Evolutionary conservation across 345 rosid genomes (phyloP).

Genomic region (Melastoma malabathricum): DNA sequence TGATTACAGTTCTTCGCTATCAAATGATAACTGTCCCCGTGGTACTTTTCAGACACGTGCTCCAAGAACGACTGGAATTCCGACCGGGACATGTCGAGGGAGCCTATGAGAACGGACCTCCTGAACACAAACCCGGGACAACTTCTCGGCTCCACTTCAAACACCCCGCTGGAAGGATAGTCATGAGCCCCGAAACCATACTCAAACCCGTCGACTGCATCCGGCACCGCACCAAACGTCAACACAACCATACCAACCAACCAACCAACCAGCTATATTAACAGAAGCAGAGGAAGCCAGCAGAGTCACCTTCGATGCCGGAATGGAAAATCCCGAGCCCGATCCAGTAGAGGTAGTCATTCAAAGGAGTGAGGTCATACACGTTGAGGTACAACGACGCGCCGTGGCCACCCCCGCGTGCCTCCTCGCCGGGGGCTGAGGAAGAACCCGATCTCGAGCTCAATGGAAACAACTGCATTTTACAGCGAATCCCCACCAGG

Average conservation of each 20-base stretch:
- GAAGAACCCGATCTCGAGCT: slow-evolving; percentile 16
- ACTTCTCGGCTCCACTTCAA: slow-evolving; percentile 81
- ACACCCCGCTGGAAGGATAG: slow-evolving; percentile 68
- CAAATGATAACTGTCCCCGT: slow-evolving; percentile 86
- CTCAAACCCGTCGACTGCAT: slow-evolving; percentile 66
- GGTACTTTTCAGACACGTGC: slow-evolving; percentile 53
- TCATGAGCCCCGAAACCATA: slow-evolving; percentile 95
- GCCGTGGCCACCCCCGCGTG: slow-evolving; percentile 15
- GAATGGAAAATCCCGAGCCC: slow-evolving; percentile 97
- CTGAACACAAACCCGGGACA: slow-evolving; percentile 93
- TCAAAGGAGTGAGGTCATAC: slow-evolving; percentile 89
- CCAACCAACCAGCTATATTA: background rate
- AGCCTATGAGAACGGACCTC: slow-evolving; percentile 65
- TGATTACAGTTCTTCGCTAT: slow-evolving; percentile 98
- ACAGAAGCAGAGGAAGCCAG: background rate
- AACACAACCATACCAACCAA: background rate
- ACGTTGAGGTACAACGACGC: slow-evolving; percentile 62
- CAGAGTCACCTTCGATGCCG: slow-evolving; percentile 63
- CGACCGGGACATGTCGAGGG: slow-evolving; percentile 45
- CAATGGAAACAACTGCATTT: slow-evolving; percentile 63
- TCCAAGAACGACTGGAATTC: slow-evolving; percentile 79
- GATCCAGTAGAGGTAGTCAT: slow-evolving; percentile 80
- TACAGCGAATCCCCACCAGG: slow-evolving; percentile 2
- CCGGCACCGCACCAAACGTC: background rate
- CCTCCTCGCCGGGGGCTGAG: slow-evolving; percentile 39